These are phyloP conservation scores for Fraxinus quadrangulata DNA, from an alignment of 257 asterid genomes.

Conservation along the genomic window DNA sequence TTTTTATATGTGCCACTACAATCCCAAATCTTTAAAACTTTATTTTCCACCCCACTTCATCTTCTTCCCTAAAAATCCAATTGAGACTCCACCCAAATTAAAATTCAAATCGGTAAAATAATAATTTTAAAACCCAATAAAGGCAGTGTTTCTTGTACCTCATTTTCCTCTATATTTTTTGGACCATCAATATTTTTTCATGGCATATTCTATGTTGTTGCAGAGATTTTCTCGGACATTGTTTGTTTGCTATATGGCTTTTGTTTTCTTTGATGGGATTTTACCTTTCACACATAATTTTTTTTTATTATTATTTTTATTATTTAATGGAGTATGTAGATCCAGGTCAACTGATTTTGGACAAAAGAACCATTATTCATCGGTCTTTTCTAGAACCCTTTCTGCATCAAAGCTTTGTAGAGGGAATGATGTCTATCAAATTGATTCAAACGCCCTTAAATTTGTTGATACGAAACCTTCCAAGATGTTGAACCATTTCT, in stretches of 20 bases:
- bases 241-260: constrained; percentile 16
- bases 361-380: constrained; percentile 40
- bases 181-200: constrained; percentile 24
- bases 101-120: too few relatives aligned
- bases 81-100: too few relatives aligned
- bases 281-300: not conserved
- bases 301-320: constrained; percentile 8
- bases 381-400: constrained; percentile 14
- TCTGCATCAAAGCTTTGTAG: too few relatives aligned
- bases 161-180: not conserved
- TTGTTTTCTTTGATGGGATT: not conserved
- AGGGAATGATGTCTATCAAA: too few relatives aligned
- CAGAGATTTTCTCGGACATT: constrained; percentile 42
- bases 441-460: too few relatives aligned
- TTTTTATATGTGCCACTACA: too few relatives aligned
- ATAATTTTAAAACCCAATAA: too few relatives aligned
- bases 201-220: constrained; percentile 25
- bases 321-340: constrained; percentile 40
- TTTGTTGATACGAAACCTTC: constrained; percentile 4
- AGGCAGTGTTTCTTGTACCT: too few relatives aligned
- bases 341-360: constrained; percentile 53
- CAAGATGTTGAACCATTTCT: constrained; percentile 27
- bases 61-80: too few relatives aligned
- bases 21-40: too few relatives aligned
- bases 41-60: too few relatives aligned